Base-by-base conservation (phyloP, 1,284 basidiomycete species). In the Meira miltonrushii region DNA sequence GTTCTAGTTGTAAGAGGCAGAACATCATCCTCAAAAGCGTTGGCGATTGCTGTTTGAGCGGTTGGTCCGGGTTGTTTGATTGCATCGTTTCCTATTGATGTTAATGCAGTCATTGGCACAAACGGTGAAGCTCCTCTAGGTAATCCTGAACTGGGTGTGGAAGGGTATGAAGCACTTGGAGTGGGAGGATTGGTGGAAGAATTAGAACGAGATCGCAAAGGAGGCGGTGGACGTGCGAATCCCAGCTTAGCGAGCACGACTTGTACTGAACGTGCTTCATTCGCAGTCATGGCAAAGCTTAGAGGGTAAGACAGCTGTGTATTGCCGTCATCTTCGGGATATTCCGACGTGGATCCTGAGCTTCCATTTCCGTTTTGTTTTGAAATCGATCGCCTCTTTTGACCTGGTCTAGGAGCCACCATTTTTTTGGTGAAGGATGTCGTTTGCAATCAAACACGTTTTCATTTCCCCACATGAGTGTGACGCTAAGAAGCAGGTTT, bases 1-100 rank as follows among this genome's bases (percentile, higher is more conserved):
- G 64, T 46, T n/a, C 67, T 61, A 1, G 56, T 51, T 19, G 58
- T 58, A 1, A 58, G 62, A 19, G 67, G 59, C 0, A 74, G 54
- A 10, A 37, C 40, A 46, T 57, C 51, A 19, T 60, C 54, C 21
- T 49, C 53, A 17, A 43, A 48, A 21, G 37, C 51, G 43, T 39
- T 25, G 10, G 13, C 15, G 15, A 43, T 23, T 3, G 10, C 38
- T n/a, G 15, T 33, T 12, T 39, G 41, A 13, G 21, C 38, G 10
- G 6, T 41, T 17, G 54, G 54, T 39, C 23, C 25, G 39, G 38
- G 10, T 28, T 46, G 38, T 46, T 52, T 15, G 12, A 11, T 48
- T 6, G 21, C 25, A 15, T 41, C 41, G 7, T n/a, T 3, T 55
- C 25, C 54, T 19, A 19, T n/a, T 12, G 38, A 11, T n/a, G 17